Evolutionary conservation across 305 asterid species (phyloP).

Genomic region (Fraxinus xanthoxyloides): DNA sequence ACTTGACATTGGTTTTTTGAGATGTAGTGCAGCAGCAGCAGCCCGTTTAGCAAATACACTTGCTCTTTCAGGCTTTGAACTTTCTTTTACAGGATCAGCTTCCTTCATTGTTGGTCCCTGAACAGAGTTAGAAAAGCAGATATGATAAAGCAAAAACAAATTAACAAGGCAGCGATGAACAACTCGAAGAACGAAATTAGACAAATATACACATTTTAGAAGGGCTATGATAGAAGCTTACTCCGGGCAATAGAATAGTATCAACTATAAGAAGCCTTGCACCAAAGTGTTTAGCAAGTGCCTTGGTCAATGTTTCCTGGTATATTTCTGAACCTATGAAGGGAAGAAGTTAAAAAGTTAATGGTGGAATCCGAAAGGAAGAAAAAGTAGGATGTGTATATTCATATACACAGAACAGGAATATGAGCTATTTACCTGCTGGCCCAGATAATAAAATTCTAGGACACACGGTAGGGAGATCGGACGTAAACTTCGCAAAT

Average conservation of each 20-base stretch:
- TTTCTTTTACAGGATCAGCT: slow-evolving; percentile 60
- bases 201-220: slow-evolving; percentile 10
- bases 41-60: slow-evolving; percentile 68
- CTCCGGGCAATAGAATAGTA: slow-evolving; percentile 75
- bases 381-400: slow-evolving; percentile 8
- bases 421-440: slow-evolving; percentile 52
- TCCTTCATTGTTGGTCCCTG: slow-evolving; percentile 74
- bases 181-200: background rate
- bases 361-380: slow-evolving; percentile 6
- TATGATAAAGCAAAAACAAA: slow-evolving; percentile 12
- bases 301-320: slow-evolving; percentile 82
- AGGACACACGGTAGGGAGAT: slow-evolving; percentile 79
- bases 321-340: slow-evolving; percentile 82
- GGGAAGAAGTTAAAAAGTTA: slow-evolving; percentile 4
- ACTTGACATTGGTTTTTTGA: slow-evolving; percentile 76
- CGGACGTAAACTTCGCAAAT: slow-evolving; percentile 64
- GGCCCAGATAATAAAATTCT: slow-evolving; percentile 88
- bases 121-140: background rate
- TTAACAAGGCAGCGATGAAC: slow-evolving; percentile 5
- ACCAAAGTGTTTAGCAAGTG: slow-evolving; percentile 70
- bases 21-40: slow-evolving; percentile 46
- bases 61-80: slow-evolving; percentile 65
- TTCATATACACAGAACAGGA: background rate
- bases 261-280: slow-evolving; percentile 72
- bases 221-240: slow-evolving; percentile 43